Evolutionary conservation across 768 basidiomycete genomes (phyloP), one percentile per base, ranked within the genome.

Genomic region (Tricholoma sp.): DNA sequence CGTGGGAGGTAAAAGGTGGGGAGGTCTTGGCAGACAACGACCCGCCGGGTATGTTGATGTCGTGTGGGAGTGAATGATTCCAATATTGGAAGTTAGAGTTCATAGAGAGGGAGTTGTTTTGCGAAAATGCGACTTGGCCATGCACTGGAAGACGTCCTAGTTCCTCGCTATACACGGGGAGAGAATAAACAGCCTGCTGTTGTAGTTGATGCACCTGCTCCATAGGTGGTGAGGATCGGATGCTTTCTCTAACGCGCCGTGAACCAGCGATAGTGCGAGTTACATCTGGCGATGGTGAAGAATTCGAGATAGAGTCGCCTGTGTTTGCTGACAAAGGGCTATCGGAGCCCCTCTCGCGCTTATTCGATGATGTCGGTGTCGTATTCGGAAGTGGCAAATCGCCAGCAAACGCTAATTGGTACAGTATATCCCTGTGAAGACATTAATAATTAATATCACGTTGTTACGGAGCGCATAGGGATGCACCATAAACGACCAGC

Each of bases 321-420:
- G 56, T 33, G 8, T 60, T 41, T 2, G 64, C 42, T 6, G 68
- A 66, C 3, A 63, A 60, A 1, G 82, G 76, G 58, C 75, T 79
- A 53, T 86, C 84, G 1, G 80, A 71, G 54, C 82, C 83, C 37
- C 86, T 74, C 49, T 84, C 85, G 15, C 88, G 84, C 57, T 90
- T 89, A 59, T 80, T 76, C 13, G 68, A 76, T 8, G 57, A 37
- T 4, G 77, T 71, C 0, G 84, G 82, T 52, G 79, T 82, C 0
- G 76, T 64, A 50, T 79, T 76, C 1, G 88, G 88, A 5, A 89
- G 74, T 0, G 86, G 88, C 0, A 89, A 74, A 20, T 89, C 85
- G 2, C 88, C 86, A 4, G 84, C 86, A 0, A 79, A 84, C 3
- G 88, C 85, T 1, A 90, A 73, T 60, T 90, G 86, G 59, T 82